These are phyloP conservation scores for Blumeria hordei DNA, from an alignment of 2,329 filamentous ascomycete genomes.

Conservation along the genomic window DNA sequence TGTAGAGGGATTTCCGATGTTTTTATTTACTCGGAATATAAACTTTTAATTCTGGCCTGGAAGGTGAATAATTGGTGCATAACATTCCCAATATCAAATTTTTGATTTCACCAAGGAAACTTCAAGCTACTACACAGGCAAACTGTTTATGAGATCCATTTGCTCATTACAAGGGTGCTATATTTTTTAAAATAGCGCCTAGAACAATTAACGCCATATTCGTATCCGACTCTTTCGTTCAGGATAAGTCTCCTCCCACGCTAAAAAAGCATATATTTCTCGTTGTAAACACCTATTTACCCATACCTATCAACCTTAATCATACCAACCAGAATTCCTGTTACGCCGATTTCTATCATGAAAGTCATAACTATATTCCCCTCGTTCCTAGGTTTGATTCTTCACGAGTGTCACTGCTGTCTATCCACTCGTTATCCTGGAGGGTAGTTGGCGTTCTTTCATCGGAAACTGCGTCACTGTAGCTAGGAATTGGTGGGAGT, in stretches of 20 bases:
- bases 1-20: no score
- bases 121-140: no score
- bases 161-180: no score
- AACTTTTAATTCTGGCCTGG: no score
- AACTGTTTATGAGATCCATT: no score
- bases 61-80: no score
- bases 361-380: neutral
- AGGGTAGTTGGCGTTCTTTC: conserved; percentile 4
- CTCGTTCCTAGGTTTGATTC: conserved; percentile 4
- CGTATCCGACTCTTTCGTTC: neutral
- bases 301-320: neutral
- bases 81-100: no score
- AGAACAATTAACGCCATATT: conserved; percentile 1
- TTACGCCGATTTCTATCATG: neutral
- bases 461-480: conserved; percentile 14
- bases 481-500: conserved; percentile 16
- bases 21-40: no score
- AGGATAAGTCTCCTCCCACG: neutral
- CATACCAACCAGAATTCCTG: neutral
- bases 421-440: neutral
- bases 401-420: neutral
- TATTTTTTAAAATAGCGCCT: no score
- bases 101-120: no score
- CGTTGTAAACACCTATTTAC: neutral
- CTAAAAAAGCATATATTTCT: conserved; percentile 2